Percentiles rank a stretch among this genome's conserved stretches.
Conservation (phyloP, 1,284 basidiomycete genomes). For the Cutaneotrichosporon sp. region DNA sequence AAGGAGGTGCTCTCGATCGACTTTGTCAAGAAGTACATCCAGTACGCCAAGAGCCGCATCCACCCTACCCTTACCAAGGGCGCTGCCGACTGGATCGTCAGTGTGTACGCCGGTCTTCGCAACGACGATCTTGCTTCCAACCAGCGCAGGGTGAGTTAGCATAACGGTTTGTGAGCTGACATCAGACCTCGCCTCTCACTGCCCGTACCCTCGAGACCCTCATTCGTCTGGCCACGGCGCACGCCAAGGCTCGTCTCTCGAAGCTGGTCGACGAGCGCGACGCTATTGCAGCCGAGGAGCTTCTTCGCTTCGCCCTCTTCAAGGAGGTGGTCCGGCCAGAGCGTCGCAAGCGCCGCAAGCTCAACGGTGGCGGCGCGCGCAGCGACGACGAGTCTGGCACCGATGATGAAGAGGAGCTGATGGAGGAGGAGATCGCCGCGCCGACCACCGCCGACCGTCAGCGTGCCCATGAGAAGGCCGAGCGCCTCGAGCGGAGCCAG, state of each 20-base stretch:
- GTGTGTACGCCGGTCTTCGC: slow-evolving; percentile 86
- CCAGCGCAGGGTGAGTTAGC: slow-evolving; percentile 71
- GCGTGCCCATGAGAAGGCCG: slow-evolving; percentile 55
- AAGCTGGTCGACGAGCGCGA: slow-evolving; percentile 80
- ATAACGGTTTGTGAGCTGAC: slow-evolving; percentile 8
- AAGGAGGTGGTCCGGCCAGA: slow-evolving; percentile 87
- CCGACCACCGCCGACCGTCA: slow-evolving; percentile 37
- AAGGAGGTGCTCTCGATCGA: slow-evolving; percentile 86
- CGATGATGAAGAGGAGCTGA: slow-evolving; percentile 57
- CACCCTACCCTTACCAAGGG: slow-evolving; percentile 86
- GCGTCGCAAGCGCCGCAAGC: slow-evolving; percentile 72
- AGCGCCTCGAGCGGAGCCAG: slow-evolving; percentile 54
- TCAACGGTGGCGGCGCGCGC: slow-evolving; percentile 63
- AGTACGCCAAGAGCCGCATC: slow-evolving; percentile 89
- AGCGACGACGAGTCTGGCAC: slow-evolving; percentile 59
- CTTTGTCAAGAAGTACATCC: slow-evolving; percentile 98
- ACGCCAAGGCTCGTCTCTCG: slow-evolving; percentile 93
- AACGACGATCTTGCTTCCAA: slow-evolving; percentile 92
- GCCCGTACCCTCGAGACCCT: slow-evolving; percentile 98
- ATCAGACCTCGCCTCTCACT: slow-evolving; percentile 90
- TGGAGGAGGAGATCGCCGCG: slow-evolving; percentile 26
- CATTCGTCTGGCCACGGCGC: slow-evolving; percentile 96
- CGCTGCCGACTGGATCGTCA: slow-evolving; percentile 91
- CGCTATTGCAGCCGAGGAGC: slow-evolving; percentile 88
- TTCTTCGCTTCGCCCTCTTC: slow-evolving; percentile 96